A percentile compares a stretch with the other conserved stretches of the same genome.
These are phyloP conservation scores for Zychaea mexicana DNA, from an alignment of 371 early-diverging fungal genomes.

Conservation along the genomic window DNA sequence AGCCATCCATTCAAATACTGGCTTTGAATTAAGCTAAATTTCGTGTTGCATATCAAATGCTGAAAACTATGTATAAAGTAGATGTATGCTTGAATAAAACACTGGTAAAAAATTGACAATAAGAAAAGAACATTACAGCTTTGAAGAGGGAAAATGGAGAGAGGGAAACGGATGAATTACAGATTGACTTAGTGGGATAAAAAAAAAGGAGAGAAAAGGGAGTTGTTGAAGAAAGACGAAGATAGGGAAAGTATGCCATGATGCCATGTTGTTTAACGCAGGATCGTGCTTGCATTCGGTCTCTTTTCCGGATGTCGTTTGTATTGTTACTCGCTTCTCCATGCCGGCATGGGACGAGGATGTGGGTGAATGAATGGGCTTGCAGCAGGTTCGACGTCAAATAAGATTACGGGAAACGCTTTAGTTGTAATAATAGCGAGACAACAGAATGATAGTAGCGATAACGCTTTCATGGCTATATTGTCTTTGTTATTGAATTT, in stretches of 20 bases:
- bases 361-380: constrained; percentile 6
- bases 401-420: neutral
- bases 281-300: no score
- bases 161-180: no score
- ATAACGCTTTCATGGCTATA: neutral
- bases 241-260: no score
- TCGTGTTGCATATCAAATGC: neutral
- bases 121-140: no score
- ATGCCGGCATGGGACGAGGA: neutral
- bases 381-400: constrained; percentile 10
- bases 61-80: neutral
- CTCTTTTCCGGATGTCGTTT: neutral
- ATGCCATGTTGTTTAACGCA: no score
- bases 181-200: neutral
- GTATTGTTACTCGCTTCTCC: constrained; percentile 3
- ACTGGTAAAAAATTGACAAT: neutral
- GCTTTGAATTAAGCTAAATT: constrained; percentile 47
- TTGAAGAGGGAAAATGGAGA: no score
- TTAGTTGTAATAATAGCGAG: neutral
- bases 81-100: neutral
- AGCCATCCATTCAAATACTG: constrained; percentile 57
- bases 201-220: neutral
- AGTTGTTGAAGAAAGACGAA: neutral
- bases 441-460: neutral
- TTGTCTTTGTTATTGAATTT: neutral